Conservation (phyloP, 345 rosid genomes). For the Camelina sativa region DNA sequence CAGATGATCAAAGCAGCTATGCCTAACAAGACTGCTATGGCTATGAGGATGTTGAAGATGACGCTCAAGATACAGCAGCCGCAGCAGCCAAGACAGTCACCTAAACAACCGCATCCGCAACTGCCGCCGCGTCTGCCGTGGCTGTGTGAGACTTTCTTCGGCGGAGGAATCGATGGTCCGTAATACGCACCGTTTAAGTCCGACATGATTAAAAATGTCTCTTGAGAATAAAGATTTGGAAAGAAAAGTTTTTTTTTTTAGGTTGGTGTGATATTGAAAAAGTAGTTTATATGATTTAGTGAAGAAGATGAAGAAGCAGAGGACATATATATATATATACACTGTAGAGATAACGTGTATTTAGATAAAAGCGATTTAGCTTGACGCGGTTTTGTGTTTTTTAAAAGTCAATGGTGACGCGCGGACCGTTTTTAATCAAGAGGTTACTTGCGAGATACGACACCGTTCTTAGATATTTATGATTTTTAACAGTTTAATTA, state of each 20-base stretch:
- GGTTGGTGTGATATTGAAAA: neutral
- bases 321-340: conserved; percentile 17
- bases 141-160: conserved; percentile 50
- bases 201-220: conserved; percentile 47
- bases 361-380: conserved; percentile 21
- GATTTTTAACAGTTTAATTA: neutral
- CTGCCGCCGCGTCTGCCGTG: conserved; percentile 45
- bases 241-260: neutral
- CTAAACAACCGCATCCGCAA: conserved; percentile 39
- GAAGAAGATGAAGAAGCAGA: neutral
- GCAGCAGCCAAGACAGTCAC: conserved; percentile 46
- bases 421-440: conserved; percentile 10
- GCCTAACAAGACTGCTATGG: conserved; percentile 49
- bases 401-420: conserved; percentile 40
- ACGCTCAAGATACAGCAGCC: conserved; percentile 66
- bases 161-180: conserved; percentile 70
- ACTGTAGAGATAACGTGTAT: conserved; percentile 37
- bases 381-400: conserved; percentile 40
- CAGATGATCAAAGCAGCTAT: conserved; percentile 57
- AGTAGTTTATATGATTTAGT: neutral
- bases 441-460: conserved; percentile 21
- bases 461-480: conserved; percentile 7
- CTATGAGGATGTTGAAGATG: conserved; percentile 55
- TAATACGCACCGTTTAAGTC: conserved; percentile 75
- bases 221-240: too few species aligned